Evolutionary conservation across 345 rosid genomes (phyloP).

Genomic region (Angophora floribunda): DNA sequence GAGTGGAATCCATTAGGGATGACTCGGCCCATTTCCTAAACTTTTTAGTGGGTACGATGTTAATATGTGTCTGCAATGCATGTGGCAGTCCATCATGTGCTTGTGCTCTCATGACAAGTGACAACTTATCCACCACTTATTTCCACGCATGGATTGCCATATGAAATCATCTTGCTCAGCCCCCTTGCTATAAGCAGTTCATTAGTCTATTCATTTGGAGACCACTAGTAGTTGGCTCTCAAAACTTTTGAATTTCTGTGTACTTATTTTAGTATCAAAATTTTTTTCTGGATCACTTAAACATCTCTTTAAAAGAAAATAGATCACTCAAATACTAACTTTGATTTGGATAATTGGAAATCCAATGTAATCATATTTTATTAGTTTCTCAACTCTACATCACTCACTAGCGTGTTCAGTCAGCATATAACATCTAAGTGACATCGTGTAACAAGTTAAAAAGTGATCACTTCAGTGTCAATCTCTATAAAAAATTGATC

Average conservation of each 20-base stretch:
- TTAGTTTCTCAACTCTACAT: too few relatives aligned
- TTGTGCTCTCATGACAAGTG: neutral
- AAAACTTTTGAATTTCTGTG: neutral
- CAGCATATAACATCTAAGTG: too few relatives aligned
- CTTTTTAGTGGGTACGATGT: neutral
- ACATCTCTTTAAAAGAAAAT: too few relatives aligned
- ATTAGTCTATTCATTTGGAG: neutral
- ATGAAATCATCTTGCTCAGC: neutral
- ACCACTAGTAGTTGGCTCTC: neutral
- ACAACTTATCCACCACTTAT: neutral
- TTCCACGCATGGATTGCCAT: neutral
- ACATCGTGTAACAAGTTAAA: too few relatives aligned
- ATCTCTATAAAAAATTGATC: too few relatives aligned
- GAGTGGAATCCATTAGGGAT: neutral
- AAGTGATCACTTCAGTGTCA: too few relatives aligned
- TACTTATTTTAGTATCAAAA: too few relatives aligned
- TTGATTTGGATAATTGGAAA: too few relatives aligned
- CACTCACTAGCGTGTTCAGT: too few relatives aligned
- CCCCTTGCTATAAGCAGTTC: neutral
- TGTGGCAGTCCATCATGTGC: neutral
- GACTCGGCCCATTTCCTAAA: neutral
- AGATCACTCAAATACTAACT: too few relatives aligned
- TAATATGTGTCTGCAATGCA: neutral
- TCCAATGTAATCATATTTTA: too few relatives aligned
- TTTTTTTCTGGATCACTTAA: too few relatives aligned